These are phyloP conservation scores for Amanita thiersii DNA, from an alignment of 768 basidiomycete genomes.

Conservation along the genomic window DNA sequence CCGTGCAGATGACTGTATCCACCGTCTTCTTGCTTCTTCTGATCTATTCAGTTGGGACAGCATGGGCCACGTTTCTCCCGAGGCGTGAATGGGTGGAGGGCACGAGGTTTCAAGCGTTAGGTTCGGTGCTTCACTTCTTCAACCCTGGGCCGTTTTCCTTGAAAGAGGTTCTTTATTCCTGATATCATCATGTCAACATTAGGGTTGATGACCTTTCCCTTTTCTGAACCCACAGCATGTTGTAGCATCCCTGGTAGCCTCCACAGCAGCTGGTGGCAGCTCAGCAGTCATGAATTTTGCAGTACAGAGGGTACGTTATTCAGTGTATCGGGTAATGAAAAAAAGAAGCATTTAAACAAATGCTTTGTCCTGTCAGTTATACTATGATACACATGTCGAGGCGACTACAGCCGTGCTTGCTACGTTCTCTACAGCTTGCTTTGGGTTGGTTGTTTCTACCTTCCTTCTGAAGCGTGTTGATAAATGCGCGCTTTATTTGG, in stretches of 20 bases:
- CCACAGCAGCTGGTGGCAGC: slow-evolving; percentile 45
- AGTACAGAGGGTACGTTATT: slow-evolving; percentile 38
- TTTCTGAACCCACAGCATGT: too few species aligned
- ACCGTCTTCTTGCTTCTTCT: slow-evolving; percentile 51
- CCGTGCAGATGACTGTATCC: slow-evolving; percentile 40
- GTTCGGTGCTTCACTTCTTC: slow-evolving; percentile 33
- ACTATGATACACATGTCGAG: slow-evolving; percentile 48
- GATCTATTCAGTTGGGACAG: slow-evolving; percentile 40
- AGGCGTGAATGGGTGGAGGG: slow-evolving; percentile 32
- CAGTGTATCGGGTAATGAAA: neutral
- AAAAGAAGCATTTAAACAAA: neutral
- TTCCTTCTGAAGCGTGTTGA: neutral
- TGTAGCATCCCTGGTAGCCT: slow-evolving; percentile 46
- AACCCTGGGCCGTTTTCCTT: slow-evolving; percentile 51
- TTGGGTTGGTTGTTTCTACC: slow-evolving; percentile 32
- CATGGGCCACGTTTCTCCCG: slow-evolving; percentile 43
- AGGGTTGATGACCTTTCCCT: neutral
- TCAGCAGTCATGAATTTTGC: slow-evolving; percentile 53
- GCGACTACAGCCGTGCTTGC: slow-evolving; percentile 51
- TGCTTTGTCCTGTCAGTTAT: slow-evolving; percentile 30
- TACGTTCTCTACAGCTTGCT: slow-evolving; percentile 57
- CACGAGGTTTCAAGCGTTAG: slow-evolving; percentile 32
- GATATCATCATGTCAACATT: neutral
- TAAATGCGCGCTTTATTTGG: neutral
- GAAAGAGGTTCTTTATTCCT: slow-evolving; percentile 39